Base-by-base conservation (phyloP, 108 stramenopile genomes). In the Craspedostauros australis region DNA sequence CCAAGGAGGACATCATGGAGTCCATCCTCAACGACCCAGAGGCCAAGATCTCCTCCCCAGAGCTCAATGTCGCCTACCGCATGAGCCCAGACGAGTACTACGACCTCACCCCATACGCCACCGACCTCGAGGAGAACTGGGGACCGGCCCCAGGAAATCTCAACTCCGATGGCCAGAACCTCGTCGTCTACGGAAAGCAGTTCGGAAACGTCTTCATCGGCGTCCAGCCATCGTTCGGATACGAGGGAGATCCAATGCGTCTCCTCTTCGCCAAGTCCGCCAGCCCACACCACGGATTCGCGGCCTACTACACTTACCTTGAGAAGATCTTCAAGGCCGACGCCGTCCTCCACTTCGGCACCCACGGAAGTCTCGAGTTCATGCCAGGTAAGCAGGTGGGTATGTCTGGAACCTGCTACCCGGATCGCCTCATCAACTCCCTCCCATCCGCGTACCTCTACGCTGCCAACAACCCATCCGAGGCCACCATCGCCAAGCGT, bases 351-450 rank as follows among this genome's bases (percentile, higher is more conserved):
- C 95, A 96, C 79, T 96, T 96, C 50, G 95, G 95, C 54, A 96
- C 95, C 15, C 95, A 96, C 72, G 95, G 93, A 46, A 82, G 80
- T 68, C 69, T 95, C 26, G 95, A 95, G 64, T 96, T 96, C 85
- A 95, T 95, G 93, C 95, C 95, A 59, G 95, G 95, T 65, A 96
- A 96, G 80, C 95, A 96, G 73, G 95, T 96, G 16, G 95, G 95
- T 66, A 96, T 96, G 95, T 89, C 88, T 49, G 95, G 94, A 46
- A 91, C 92, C 15, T 96, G 95, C 84, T 96, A 96, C 79, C 95
- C 95, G 19, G 95, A 96, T 67, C 84, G 95, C 46, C 66, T 96
- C 26, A 95, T 95, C 84, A 92, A 88, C 82, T 87, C 92, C 24
- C 76, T 96, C 43, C 95, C 95, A 22, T 92, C 91, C 43, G 80